Evolutionary conservation across 2,329 filamentous ascomycete genomes (phyloP).

Genomic region (Aspergillus sp.): DNA sequence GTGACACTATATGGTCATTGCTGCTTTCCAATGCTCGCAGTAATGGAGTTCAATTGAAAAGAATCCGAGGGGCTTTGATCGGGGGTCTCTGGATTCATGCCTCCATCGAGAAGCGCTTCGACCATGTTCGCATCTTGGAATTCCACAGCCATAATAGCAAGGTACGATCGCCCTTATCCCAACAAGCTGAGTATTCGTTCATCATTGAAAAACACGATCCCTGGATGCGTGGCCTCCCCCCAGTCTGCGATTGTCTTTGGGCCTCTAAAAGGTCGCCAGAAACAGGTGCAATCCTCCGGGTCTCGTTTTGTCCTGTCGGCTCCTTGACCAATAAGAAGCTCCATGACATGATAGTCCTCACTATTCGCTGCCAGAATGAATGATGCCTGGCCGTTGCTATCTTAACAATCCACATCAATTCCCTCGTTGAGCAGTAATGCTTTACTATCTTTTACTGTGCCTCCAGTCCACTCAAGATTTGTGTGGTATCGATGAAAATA

Average conservation of each 20-base stretch:
- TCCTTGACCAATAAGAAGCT: not conserved
- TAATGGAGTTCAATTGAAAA: not conserved
- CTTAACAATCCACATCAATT: not conserved
- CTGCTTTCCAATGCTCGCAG: not conserved
- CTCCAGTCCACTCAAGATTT: not conserved
- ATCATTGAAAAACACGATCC: too few relatives aligned
- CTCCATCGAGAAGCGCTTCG: not conserved
- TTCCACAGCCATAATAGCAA: not conserved
- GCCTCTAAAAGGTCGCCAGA: not conserved
- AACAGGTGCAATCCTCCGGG: not conserved
- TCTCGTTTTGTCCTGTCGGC: not conserved
- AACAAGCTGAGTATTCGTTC: too few relatives aligned
- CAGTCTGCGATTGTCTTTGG: too few relatives aligned
- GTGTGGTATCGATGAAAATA: too few relatives aligned
- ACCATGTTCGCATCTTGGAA: not conserved
- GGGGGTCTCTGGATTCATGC: not conserved
- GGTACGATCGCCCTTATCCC: not conserved
- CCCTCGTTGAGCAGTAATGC: not conserved
- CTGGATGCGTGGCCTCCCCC: too few relatives aligned
- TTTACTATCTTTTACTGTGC: not conserved
- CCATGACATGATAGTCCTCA: not conserved
- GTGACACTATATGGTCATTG: not conserved
- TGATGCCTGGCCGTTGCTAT: not conserved
- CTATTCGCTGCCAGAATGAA: not conserved
- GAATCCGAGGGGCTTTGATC: not conserved